A percentile compares a stretch with the other conserved stretches of the same genome.
These are phyloP conservation scores for Claviceps digitariae DNA, from an alignment of 2,329 filamentous ascomycete genomes.

Conservation along the genomic window DNA sequence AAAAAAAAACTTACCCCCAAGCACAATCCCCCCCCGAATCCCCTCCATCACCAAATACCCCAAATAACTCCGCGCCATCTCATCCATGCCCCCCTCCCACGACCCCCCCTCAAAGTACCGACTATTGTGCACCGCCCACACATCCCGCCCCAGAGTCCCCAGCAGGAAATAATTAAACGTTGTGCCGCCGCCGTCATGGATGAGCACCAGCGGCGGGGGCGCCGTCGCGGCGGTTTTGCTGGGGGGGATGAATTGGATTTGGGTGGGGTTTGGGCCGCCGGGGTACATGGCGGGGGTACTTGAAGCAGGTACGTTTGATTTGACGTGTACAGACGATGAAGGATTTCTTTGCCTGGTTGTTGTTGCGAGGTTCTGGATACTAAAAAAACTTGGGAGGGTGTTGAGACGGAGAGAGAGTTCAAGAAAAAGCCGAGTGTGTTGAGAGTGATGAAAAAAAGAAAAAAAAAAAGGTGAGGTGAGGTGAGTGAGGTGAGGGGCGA, in stretches of 20 bases:
- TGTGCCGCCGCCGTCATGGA: slow-evolving; percentile 20
- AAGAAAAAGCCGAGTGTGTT: no score
- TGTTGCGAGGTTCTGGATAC: no score
- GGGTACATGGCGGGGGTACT: slow-evolving; percentile 7
- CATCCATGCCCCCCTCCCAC: slow-evolving; percentile 16
- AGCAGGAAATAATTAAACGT: slow-evolving; percentile 18
- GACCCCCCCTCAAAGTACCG: slow-evolving; percentile 12
- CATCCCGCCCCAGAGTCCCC: slow-evolving; percentile 14
- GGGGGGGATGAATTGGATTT: slow-evolving; percentile 10
- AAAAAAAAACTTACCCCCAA: slow-evolving; percentile 11
- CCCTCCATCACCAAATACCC: slow-evolving; percentile 11
- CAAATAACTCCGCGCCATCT: slow-evolving; percentile 17
- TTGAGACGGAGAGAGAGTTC: no score
- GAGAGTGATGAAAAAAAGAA: no score
- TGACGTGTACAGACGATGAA: no score
- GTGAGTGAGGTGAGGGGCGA: no score
- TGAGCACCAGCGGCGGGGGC: slow-evolving; percentile 14
- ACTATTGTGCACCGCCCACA: slow-evolving; percentile 19
- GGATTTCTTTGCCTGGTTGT: no score
- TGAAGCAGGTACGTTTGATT: no score
- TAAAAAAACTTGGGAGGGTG: no score
- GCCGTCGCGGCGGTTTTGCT: slow-evolving; percentile 7
- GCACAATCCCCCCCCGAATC: slow-evolving; percentile 13
- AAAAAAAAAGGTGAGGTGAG: no score
- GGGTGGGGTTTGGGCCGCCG: slow-evolving; percentile 14